Evolutionary conservation across 257 asterid species (phyloP).

Genomic region (Misopates orontium): DNA sequence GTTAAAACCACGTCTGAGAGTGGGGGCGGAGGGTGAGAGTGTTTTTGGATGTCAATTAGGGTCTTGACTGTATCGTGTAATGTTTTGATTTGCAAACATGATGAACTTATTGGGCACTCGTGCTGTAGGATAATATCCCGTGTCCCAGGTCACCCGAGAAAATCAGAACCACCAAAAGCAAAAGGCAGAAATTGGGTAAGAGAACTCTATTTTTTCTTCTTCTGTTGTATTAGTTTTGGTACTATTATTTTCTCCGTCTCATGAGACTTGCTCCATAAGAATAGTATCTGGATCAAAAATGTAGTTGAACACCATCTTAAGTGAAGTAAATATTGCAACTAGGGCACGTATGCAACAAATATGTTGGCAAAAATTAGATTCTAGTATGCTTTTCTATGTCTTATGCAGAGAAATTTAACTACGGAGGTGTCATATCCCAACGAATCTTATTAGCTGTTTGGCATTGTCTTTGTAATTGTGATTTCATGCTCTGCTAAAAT

Average conservation of each 20-base stretch:
- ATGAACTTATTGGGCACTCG: slow-evolving; percentile 21
- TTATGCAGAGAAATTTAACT: too few species aligned
- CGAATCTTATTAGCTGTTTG: neutral
- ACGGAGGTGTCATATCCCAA: neutral
- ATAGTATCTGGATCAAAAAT: slow-evolving; percentile 7
- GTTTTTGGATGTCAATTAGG: too few species aligned
- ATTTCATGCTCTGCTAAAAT: neutral
- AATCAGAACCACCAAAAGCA: slow-evolving; percentile 48
- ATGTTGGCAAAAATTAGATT: too few species aligned
- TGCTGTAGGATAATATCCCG: slow-evolving; percentile 53
- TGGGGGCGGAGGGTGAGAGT: too few species aligned
- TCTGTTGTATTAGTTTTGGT: neutral
- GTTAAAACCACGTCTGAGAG: too few species aligned
- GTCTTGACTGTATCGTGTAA: neutral
- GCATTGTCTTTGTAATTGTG: neutral
- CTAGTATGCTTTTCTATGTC: too few species aligned
- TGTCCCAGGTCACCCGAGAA: slow-evolving; percentile 91
- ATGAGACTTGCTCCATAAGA: neutral
- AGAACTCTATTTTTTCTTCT: neutral
- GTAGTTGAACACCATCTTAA: neutral
- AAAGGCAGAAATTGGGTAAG: slow-evolving; percentile 69
- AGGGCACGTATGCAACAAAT: neutral
- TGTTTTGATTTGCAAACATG: neutral
- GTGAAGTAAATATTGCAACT: neutral
- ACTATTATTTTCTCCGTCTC: neutral